These are phyloP conservation scores for Colletotrichum sp. DNA, from an alignment of 2,329 filamentous ascomycete species.

Conservation along the genomic window DNA sequence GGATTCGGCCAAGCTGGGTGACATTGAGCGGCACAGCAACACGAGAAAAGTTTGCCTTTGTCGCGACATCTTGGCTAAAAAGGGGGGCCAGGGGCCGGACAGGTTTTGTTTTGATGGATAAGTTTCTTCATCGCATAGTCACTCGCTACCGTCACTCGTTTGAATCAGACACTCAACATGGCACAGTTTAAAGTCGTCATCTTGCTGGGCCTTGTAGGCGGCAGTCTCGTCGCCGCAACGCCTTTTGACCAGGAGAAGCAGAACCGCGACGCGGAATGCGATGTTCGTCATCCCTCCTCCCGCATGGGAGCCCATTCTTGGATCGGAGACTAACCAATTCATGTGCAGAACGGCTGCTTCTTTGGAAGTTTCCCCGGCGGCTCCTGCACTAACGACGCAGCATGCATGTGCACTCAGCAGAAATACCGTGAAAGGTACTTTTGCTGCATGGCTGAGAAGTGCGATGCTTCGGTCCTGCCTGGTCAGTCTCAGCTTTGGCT, in stretches of 20 bases:
- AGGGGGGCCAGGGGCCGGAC: neutral
- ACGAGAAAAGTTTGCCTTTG: neutral
- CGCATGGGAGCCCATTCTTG: fast-evolving
- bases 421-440: neutral
- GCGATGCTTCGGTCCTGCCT: neutral
- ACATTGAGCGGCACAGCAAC: neutral
- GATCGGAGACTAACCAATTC: fast-evolving
- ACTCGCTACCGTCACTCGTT: neutral
- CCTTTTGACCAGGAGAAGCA: neutral
- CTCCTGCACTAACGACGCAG: neutral
- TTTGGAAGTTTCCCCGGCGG: neutral
- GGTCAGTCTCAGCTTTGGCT: neutral
- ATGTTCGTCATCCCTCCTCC: fast-evolving
- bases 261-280: neutral
- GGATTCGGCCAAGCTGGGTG: neutral
- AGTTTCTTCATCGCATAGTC: neutral
- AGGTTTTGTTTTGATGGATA: neutral
- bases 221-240: neutral
- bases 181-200: fast-evolving
- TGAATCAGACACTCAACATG: neutral
- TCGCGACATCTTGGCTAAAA: neutral
- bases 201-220: neutral
- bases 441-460: neutral
- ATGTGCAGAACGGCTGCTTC: neutral
- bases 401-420: neutral